phyloP scores from a whole-genome alignment of 345 rosid genomes.

The Boechera divaricarpa region DNA sequence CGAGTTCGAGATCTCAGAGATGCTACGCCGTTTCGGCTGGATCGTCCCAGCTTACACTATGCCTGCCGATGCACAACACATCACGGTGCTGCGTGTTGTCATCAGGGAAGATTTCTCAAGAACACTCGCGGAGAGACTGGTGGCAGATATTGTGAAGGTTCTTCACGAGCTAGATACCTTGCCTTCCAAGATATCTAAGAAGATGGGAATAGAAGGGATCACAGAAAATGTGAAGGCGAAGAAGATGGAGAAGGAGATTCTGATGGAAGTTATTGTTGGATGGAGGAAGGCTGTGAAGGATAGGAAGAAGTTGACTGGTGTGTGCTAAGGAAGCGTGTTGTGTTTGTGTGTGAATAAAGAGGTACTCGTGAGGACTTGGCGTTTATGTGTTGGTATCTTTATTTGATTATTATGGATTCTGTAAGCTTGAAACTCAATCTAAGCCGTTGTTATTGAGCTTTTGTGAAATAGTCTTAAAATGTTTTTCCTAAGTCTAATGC shows the following conservation, averaged over 20 bases:
- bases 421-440: slow-evolving; percentile 10
- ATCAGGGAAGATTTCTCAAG: slow-evolving; percentile 92
- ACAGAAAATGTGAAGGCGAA: slow-evolving; percentile 36
- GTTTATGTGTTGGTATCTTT: slow-evolving; percentile 31
- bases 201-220: slow-evolving; percentile 28
- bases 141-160: slow-evolving; percentile 59
- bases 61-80: slow-evolving; percentile 89
- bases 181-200: slow-evolving; percentile 46
- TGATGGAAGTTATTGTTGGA: slow-evolving; percentile 59
- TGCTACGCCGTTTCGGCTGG: slow-evolving; percentile 93
- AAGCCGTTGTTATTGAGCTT: background rate
- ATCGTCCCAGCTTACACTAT: slow-evolving; percentile 91
- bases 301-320: slow-evolving; percentile 54
- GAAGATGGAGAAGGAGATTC: slow-evolving; percentile 51
- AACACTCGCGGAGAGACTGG: slow-evolving; percentile 85
- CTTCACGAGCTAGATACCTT: slow-evolving; percentile 62
- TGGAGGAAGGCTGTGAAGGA: slow-evolving; percentile 64
- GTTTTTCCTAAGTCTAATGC: background rate
- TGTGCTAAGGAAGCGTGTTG: slow-evolving; percentile 41
- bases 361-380: background rate
- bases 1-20: slow-evolving; percentile 80
- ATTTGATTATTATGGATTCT: slow-evolving; percentile 25
- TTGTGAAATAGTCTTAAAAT: slow-evolving; percentile 12
- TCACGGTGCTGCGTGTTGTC: slow-evolving; percentile 91
- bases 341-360: slow-evolving; percentile 16